Base-by-base conservation (phyloP, 2,329 filamentous ascomycete genomes). In the Chrysoporthe cubensis region DNA sequence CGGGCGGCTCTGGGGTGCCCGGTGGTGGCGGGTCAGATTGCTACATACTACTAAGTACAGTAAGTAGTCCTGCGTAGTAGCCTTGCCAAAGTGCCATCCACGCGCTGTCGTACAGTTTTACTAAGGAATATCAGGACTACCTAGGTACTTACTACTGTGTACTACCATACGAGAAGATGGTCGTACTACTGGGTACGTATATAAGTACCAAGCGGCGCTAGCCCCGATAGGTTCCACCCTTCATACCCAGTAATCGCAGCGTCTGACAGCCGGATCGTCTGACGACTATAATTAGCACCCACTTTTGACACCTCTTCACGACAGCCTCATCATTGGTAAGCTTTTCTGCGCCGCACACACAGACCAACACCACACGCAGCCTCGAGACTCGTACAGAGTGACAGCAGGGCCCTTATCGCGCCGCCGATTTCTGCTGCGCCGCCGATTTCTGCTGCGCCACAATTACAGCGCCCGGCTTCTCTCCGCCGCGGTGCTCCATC, bases 281-380 rank as follows among this genome's bases (percentile, higher is more conserved):
- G 21, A 54, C 21, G 26, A 14, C 50, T 54, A 54, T 54, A 54
- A 32, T 54, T 54, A 54, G 50, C 50, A 54, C 32, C n/a, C 46
- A n/a, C 4, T 9, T 26, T 32, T 32, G 11, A 16, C 50, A 11
- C 48, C 50, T 52, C 50, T 54, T 16, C 50, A 54, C 50, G 50
- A 54, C 50, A 13, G 50, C 50, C 16, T 54, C 50, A 54, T 14
- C 13, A 14, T 11, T 13, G 7, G 11, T 11, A 16, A 32, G 37
- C 9, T 5, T 40, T 5, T 40, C 1, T 13, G 50, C 4, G 21
- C 21, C 6, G 7, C 32, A 26, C 11, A 1, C 48, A 52, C n/a
- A 52, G 48, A n/a, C 8, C 11, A 26, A n/a, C 13, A 26, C 21
- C 21, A n/a, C 48, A 13, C n/a, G 6, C 48, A 3, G 26, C 9